phyloP scores from a whole-genome alignment of 805 yeast species.

The Starmera dryadoides region DNA sequence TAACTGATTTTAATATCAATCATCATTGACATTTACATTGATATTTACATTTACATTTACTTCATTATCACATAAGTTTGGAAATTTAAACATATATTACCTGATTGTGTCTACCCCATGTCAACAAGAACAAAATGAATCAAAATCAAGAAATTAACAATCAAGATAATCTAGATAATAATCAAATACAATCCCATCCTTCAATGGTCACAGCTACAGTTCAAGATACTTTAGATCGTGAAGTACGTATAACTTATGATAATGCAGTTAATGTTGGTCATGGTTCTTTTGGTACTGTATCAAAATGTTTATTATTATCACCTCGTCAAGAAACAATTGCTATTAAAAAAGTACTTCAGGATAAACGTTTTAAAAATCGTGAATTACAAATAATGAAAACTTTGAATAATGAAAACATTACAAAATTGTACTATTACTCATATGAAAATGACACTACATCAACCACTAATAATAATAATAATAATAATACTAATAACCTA shows the following conservation, averaged over 20 bases:
- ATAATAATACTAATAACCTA: conserved; percentile 45
- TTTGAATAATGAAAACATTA: conserved; percentile 80
- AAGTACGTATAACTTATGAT: conserved; percentile 52
- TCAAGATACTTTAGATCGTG: background rate
- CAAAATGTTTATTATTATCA: conserved; percentile 73
- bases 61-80: too few species aligned
- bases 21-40: too few species aligned
- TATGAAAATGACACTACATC: conserved; percentile 57
- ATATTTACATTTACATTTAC: too few species aligned
- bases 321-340: conserved; percentile 72
- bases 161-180: background rate
- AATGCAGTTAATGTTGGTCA: conserved; percentile 92
- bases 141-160: background rate
- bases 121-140: background rate
- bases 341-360: conserved; percentile 93
- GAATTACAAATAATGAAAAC: conserved; percentile 94
- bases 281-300: conserved; percentile 99
- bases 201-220: conserved; percentile 2
- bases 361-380: conserved; percentile 86
- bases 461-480: too few species aligned
- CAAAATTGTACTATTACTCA: conserved; percentile 80
- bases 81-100: too few species aligned
- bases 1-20: too few species aligned
- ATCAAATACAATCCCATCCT: background rate
- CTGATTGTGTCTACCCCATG: background rate